phyloP scores from a whole-genome alignment of 768 basidiomycete genomes.

The Hericium coralloides region DNA sequence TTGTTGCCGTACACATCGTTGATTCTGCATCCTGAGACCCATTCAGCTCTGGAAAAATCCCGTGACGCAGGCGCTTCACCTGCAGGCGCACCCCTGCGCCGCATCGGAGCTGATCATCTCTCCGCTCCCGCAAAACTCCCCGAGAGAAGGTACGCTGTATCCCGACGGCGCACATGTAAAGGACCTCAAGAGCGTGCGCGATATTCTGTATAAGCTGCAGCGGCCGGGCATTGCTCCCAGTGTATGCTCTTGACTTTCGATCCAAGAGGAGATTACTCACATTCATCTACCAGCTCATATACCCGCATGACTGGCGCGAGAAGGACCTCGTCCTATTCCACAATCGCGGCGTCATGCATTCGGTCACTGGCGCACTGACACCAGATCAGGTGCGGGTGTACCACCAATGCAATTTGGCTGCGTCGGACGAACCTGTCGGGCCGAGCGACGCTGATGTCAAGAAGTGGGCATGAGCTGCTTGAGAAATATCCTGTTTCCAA shows the following conservation, averaged over 20 bases:
- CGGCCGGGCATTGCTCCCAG: conserved; percentile 79
- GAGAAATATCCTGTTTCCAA: no score
- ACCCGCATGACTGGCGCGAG: conserved; percentile 81
- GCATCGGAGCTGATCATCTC: conserved; percentile 55
- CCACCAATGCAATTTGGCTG: conserved; percentile 85
- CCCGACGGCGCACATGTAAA: conserved; percentile 75
- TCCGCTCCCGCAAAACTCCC: conserved; percentile 56
- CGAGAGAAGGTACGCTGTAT: conserved; percentile 57
- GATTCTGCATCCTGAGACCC: neutral
- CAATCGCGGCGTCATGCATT: conserved; percentile 74
- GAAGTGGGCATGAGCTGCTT: conserved; percentile 38
- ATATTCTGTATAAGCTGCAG: conserved; percentile 77
- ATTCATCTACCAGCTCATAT: conserved; percentile 48
- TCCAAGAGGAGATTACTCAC: neutral
- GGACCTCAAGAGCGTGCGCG: conserved; percentile 64
- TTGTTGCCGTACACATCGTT: neutral
- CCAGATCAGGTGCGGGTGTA: conserved; percentile 62
- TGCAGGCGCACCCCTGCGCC: conserved; percentile 86
- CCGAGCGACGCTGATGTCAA: conserved; percentile 57
- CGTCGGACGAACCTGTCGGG: conserved; percentile 60
- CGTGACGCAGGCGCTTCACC: conserved; percentile 69
- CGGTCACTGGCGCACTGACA: conserved; percentile 68
- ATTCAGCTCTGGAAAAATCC: conserved; percentile 86
- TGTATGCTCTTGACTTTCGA: conserved; percentile 27
- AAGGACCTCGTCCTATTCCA: conserved; percentile 80